Evolutionary conservation across 2,329 filamentous ascomycete species (phyloP).

Genomic region (Coniochaeta prunicola): DNA sequence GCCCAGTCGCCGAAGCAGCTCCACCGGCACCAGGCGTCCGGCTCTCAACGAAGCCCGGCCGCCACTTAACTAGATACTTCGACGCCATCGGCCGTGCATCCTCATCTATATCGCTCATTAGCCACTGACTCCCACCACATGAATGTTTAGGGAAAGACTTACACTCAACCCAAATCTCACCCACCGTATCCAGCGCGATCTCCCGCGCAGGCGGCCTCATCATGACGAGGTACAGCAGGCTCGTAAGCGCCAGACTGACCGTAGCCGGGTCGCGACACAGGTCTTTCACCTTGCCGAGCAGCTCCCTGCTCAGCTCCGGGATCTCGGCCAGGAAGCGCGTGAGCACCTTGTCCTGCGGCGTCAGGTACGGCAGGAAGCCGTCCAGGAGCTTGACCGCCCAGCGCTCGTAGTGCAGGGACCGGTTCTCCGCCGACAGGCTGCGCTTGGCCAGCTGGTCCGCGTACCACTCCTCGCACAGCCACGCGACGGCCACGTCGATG

Average conservation of each 20-base stretch:
- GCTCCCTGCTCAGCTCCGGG: conserved; percentile 64
- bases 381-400: conserved; percentile 80
- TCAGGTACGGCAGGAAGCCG: conserved; percentile 84
- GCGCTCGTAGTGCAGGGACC: conserved; percentile 64
- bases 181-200: conserved; percentile 56
- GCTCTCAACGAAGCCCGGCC: conserved; percentile 43
- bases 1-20: conserved; percentile 8
- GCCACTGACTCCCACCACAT: neutral
- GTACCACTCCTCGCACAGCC: conserved; percentile 98
- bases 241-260: conserved; percentile 55
- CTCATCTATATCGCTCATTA: conserved; percentile 37
- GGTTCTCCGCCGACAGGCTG: conserved; percentile 33
- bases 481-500: conserved; percentile 84
- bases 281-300: conserved; percentile 65
- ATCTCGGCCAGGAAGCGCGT: conserved; percentile 90
- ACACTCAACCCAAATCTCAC: conserved; percentile 62
- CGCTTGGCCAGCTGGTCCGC: conserved; percentile 57
- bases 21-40: conserved; percentile 11
- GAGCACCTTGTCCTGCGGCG: conserved; percentile 80
- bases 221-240: conserved; percentile 59
- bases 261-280: conserved; percentile 61
- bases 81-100: conserved; percentile 55
- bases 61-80: conserved; percentile 56
- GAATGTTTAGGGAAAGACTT: too few relatives aligned
- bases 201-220: conserved; percentile 59